Evolutionary conservation across 495 filamentous ascomycete species (phyloP).

Genomic region (Bryoglossum gracile): DNA sequence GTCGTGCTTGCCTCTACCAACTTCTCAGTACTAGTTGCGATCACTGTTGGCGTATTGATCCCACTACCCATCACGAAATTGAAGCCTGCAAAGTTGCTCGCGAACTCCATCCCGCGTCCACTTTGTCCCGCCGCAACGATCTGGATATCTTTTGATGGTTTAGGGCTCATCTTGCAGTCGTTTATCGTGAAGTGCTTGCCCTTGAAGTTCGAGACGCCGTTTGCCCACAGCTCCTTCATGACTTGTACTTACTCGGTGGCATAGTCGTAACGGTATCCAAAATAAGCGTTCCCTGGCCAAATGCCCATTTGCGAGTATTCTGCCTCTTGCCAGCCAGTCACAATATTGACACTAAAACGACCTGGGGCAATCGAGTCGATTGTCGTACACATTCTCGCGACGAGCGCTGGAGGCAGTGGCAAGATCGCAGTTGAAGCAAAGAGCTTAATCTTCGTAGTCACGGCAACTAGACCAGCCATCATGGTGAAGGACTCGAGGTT

Average conservation of each 20-base stretch:
- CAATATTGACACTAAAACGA: conserved; percentile 30
- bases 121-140: conserved; percentile 28
- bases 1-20: conserved; percentile 24
- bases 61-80: conserved; percentile 28
- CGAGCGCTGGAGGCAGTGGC: conserved; percentile 25
- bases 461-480: conserved; percentile 39
- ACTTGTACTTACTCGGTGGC: conserved; percentile 31
- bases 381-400: conserved; percentile 27
- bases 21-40: conserved; percentile 18
- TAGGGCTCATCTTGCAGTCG: conserved; percentile 29
- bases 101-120: conserved; percentile 28
- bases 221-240: conserved; percentile 29
- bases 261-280: conserved; percentile 32
- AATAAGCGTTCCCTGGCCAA: conserved; percentile 31
- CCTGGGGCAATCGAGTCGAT: conserved; percentile 31
- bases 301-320: conserved; percentile 31
- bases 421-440: conserved; percentile 29
- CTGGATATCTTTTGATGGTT: conserved; percentile 23
- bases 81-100: conserved; percentile 27
- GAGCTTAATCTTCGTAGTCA: conserved; percentile 43
- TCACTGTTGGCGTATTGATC: conserved; percentile 27
- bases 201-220: conserved; percentile 29
- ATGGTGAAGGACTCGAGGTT: conserved; percentile 38
- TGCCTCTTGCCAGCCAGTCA: conserved; percentile 30
- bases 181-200: conserved; percentile 31